These are phyloP conservation scores for Cubamyces lactineus DNA, from an alignment of 768 basidiomycete species.

Conservation along the genomic window DNA sequence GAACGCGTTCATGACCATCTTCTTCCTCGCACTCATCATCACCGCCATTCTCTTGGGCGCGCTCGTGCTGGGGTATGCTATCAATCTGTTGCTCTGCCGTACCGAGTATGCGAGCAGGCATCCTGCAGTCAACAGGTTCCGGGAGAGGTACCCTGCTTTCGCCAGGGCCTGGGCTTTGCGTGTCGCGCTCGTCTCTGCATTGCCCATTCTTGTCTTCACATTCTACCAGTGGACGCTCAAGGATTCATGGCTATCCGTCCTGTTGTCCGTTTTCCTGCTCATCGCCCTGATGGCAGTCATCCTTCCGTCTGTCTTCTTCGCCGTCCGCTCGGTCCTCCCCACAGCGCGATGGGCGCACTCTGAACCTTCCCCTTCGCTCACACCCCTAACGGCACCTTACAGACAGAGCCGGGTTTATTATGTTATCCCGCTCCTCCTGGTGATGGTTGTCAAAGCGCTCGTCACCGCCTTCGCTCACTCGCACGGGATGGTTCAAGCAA, in stretches of 20 bases:
- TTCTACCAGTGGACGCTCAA: constrained; percentile 91
- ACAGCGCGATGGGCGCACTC: constrained; percentile 4
- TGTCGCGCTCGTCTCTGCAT: constrained; percentile 63
- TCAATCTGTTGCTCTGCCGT: constrained; percentile 40
- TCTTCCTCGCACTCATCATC: constrained; percentile 71
- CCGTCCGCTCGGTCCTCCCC: constrained; percentile 40
- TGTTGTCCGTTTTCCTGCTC: constrained; percentile 76
- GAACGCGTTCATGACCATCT: constrained; percentile 91
- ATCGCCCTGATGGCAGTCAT: constrained; percentile 54
- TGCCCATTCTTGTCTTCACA: constrained; percentile 75
- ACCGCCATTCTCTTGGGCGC: constrained; percentile 58
- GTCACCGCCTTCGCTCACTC: constrained; percentile 69
- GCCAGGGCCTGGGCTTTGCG: constrained; percentile 66
- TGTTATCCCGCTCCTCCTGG: constrained; percentile 57
- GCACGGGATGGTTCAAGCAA: constrained; percentile 69
- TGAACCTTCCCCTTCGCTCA: constrained; percentile 38
- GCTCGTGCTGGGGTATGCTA: constrained; percentile 54
- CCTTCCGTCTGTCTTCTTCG: constrained; percentile 51
- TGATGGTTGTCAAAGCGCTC: constrained; percentile 66
- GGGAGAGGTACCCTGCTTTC: constrained; percentile 47
- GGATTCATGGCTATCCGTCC: constrained; percentile 85
- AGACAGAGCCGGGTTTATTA: constrained; percentile 70
- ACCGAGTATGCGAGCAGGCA: constrained; percentile 28
- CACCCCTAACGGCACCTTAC: constrained; percentile 70
- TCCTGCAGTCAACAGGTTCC: constrained; percentile 27